Evolutionary conservation across 805 yeast species (phyloP), one percentile per base, ranked within the genome.

Genomic region (Hanseniaspora taiwanica): DNA sequence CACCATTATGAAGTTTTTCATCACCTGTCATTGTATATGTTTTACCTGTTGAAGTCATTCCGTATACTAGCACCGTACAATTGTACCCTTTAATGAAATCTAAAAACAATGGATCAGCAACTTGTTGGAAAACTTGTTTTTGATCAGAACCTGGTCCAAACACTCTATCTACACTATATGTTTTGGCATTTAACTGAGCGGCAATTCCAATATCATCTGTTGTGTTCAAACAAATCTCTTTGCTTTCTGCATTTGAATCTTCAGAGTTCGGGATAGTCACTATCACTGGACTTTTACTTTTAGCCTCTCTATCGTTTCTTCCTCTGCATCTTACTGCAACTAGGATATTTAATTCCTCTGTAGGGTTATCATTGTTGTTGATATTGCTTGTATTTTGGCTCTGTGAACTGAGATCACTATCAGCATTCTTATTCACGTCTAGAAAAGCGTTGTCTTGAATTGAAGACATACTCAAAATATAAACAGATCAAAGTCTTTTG

Each of bases 21-120:
- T 81, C 81, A 4, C 94, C 94, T 1, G 81, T 74, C 91, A 76
- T 76, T 10, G 82, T 67, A 53, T 76, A 76, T 0, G 95, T 84
- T 51, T 84, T 85, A 20, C 94, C 94, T 0, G 94, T 81, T 1
- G 94, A 91, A 0, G 94, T 85, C 69, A 84, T 93, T 4, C 96
- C 96, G 59, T 86, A 86, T 0, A 91, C 94, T 48, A 85, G 66
- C 21, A 84, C 69, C 0, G 94, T 81, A 48, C 86, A 84, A 54
- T 83, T 84, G 54, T 78, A 81, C 17, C 89, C 93, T 39, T 68
- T 62, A 42, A 85, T 60, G 44, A 85, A 70, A 46, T 87, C 94
- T 20, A 69, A 66, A 37, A 79, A 67, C 40, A 76, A 58, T 10
- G 78, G 78, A 24, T 69, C 61, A 0, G 87, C 93, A 16, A 79